A percentile compares a stretch with the other conserved stretches of the same genome.
phyloP scores from a whole-genome alignment of 139 green algal species.

The Chlorella sp. region DNA sequence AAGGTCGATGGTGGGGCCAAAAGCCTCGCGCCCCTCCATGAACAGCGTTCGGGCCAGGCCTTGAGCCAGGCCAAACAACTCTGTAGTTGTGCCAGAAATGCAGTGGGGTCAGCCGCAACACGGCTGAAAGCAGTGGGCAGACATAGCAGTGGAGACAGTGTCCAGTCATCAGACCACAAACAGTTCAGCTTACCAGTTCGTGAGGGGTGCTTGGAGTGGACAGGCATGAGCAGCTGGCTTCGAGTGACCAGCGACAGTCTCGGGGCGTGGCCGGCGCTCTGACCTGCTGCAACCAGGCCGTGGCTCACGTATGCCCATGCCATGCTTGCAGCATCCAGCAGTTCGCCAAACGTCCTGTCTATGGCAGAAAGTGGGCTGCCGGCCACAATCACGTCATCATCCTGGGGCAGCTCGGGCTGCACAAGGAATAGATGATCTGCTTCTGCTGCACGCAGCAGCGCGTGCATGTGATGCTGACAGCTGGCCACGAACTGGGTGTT shows the following conservation, averaged over 20 bases:
- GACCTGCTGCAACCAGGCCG: no score
- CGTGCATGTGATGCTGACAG: background rate
- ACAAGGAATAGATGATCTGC: background rate
- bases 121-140: no score
- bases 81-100: no score
- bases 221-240: no score
- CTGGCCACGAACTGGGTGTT: background rate
- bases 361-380: background rate
- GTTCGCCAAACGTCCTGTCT: background rate
- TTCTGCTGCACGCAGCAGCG: background rate
- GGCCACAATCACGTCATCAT: no score
- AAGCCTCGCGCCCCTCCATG: slow-evolving; percentile 29
- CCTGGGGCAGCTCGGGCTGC: background rate
- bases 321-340: slow-evolving; percentile 11
- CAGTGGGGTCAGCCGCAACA: no score
- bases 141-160: no score
- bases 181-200: no score
- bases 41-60: slow-evolving; percentile 28
- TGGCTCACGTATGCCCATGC: background rate
- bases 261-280: background rate
- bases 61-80: slow-evolving; percentile 10
- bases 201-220: no score
- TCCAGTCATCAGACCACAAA: no score
- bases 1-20: slow-evolving; percentile 22
- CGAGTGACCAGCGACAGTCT: background rate